Percentiles rank a stretch among this genome's conserved stretches.
These are phyloP conservation scores for Salix suchowensis DNA, from an alignment of 345 rosid species.

Conservation along the genomic window DNA sequence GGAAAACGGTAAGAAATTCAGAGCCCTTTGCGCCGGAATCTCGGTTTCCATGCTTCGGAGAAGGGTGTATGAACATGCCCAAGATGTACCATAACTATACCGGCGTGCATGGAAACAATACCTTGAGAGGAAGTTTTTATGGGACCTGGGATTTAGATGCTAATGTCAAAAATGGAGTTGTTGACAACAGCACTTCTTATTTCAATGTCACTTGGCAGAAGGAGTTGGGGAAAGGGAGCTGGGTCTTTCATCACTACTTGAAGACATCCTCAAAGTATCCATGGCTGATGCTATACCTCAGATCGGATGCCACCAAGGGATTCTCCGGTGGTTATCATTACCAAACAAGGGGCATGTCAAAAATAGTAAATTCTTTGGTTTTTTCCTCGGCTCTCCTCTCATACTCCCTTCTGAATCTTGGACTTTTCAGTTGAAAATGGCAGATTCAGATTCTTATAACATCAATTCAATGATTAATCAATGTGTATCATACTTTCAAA, in stretches of 20 bases:
- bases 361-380: conserved; percentile 18
- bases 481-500: not conserved
- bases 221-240: conserved; percentile 56
- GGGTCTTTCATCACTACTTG: conserved; percentile 67
- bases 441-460: too few species aligned
- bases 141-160: conserved; percentile 62
- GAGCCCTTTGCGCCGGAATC: conserved; percentile 39
- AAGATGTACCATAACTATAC: conserved; percentile 46
- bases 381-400: not conserved
- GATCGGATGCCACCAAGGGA: conserved; percentile 80
- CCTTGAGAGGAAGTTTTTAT: conserved; percentile 66
- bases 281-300: conserved; percentile 87
- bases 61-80: conserved; percentile 86
- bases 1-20: conserved; percentile 40
- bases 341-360: conserved; percentile 77
- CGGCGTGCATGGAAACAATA: conserved; percentile 17
- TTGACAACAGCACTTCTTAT: conserved; percentile 33
- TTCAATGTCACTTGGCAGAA: conserved; percentile 73
- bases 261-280: conserved; percentile 69
- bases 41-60: conserved; percentile 61
- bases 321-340: conserved; percentile 77
- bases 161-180: conserved; percentile 3
- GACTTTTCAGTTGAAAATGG: too few species aligned
- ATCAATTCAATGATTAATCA: too few species aligned
- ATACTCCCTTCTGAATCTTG: too few species aligned